These are phyloP conservation scores for Rhamnella rubrinervis DNA, from an alignment of 331 rosid genomes.

Conservation along the genomic window DNA sequence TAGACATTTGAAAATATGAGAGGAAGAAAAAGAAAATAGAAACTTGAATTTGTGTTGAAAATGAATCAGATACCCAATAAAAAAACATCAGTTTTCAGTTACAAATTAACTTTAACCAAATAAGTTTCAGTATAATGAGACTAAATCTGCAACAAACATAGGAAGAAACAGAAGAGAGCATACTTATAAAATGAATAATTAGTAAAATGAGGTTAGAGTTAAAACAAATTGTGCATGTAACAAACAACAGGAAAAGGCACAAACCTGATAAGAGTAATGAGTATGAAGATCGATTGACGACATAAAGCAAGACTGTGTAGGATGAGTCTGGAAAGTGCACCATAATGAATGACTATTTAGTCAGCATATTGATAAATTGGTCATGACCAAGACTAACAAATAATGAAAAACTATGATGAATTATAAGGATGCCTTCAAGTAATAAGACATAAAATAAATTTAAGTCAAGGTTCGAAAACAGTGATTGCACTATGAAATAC, in stretches of 20 bases:
- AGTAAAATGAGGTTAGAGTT: not conserved
- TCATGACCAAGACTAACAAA: not conserved
- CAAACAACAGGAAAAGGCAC: slow-evolving; percentile 19
- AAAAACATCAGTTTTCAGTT: not conserved
- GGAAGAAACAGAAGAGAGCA: not conserved
- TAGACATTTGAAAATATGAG: not conserved
- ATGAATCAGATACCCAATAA: not conserved
- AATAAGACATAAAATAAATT: not conserved
- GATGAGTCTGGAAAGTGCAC: slow-evolving; percentile 76
- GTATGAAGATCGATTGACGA: slow-evolving; percentile 96
- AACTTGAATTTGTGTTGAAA: not conserved
- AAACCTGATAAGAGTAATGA: slow-evolving; percentile 97
- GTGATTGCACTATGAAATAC: slow-evolving; percentile 28
- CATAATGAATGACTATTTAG: slow-evolving; percentile 5
- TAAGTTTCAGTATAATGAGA: not conserved
- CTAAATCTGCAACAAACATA: not conserved
- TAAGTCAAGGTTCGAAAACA: not conserved
- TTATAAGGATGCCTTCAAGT: not conserved
- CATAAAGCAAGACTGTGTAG: slow-evolving; percentile 99
- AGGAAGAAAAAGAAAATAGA: not conserved
- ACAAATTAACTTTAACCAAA: not conserved
- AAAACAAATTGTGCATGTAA: not conserved
- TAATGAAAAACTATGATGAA: not conserved
- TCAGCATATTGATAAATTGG: slow-evolving; percentile 7
- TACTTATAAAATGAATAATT: not conserved